Evolutionary conservation across 495 filamentous ascomycete species (phyloP), one percentile per base, ranked within the genome.

Genomic region (Halenospora varia): DNA sequence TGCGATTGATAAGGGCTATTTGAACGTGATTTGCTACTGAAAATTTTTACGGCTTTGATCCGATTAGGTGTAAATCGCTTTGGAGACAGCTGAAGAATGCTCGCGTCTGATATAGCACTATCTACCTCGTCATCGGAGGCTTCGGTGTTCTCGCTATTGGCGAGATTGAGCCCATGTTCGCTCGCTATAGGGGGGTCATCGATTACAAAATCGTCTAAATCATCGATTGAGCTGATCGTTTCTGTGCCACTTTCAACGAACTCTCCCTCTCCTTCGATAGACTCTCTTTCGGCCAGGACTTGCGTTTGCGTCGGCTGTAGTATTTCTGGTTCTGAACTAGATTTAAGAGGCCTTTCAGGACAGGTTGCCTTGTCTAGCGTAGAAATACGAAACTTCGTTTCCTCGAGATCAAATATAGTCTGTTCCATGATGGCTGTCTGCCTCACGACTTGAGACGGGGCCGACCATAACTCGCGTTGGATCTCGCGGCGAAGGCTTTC

Each of bases 381-480:
- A 2, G 60, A 63, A 17, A 86, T 71, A 48, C 73, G 75, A 82
- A 83, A 90, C 22, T 64, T 66, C 6, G 73, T 59, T 20, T 81
- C 68, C 65, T 81, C 78, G 10, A 74, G 78, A 29, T 85, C 75
- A 24, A 75, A 78, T n/a, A 96, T 67, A 4, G 75, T 89, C 2
- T 66, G 62, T 45, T 90, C 80, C 67, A 95, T 66, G 42, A 71
- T 76, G n/a, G 65, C 62, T 48, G 80, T 81, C 55, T 79, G 78
- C n/a, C 69, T 69, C 17, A 68, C 60, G 13, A 93, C 59, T 22
- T 80, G 69, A 1, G 60, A 53, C 9, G 65, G 62, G 19, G 73
- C 76, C 0, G 56, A 65, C 80, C 83, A 92, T 9, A 71, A 59
- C 51, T 78, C 67, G 2, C 62, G 47, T 15, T 70, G 46, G 24